Percentiles rank a stretch among this genome's conserved stretches.
Evolutionary conservation across 2,329 filamentous ascomycete species (phyloP).

Genomic region (Exophiala alcalophila): DNA sequence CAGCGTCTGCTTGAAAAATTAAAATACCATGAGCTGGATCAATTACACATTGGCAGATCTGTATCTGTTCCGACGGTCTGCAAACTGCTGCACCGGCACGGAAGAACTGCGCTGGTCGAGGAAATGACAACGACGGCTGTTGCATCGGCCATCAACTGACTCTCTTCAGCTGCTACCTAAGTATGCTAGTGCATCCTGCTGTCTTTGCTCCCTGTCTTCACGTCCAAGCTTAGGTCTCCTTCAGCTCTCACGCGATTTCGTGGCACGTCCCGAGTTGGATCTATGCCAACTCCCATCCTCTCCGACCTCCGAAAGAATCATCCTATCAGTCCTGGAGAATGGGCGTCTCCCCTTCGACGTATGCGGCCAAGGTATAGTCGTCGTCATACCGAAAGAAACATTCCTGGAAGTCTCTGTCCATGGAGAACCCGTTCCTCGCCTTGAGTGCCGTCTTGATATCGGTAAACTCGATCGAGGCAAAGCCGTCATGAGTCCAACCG

Average conservation of each 20-base stretch:
- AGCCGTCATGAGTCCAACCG: slow-evolving; percentile 20
- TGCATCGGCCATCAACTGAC: too few relatives aligned
- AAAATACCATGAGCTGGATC: too few relatives aligned
- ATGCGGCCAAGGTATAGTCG: slow-evolving; percentile 15
- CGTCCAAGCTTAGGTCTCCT: too few relatives aligned
- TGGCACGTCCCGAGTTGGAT: neutral
- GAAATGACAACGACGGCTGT: too few relatives aligned
- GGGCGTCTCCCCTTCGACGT: slow-evolving; percentile 3
- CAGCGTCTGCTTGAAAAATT: too few relatives aligned
- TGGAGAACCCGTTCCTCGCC: slow-evolving; percentile 12
- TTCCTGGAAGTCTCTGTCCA: slow-evolving; percentile 4
- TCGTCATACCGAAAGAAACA: slow-evolving; percentile 11
- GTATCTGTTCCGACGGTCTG: too few relatives aligned
- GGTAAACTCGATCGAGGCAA: slow-evolving; percentile 27
- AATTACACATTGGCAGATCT: too few relatives aligned
- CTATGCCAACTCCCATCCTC: neutral
- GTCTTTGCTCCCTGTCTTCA: too few relatives aligned
- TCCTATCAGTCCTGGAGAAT: too few relatives aligned
- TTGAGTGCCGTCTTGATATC: slow-evolving; percentile 25
- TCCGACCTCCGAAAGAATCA: neutral
- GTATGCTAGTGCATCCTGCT: too few relatives aligned
- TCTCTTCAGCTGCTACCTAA: neutral
- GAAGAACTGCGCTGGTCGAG: too few relatives aligned
- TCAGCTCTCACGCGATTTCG: neutral
- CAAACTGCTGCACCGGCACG: too few relatives aligned